Conservation (phyloP, 2,329 filamentous ascomycete species). For the Conoideocrella luteorostrata region DNA sequence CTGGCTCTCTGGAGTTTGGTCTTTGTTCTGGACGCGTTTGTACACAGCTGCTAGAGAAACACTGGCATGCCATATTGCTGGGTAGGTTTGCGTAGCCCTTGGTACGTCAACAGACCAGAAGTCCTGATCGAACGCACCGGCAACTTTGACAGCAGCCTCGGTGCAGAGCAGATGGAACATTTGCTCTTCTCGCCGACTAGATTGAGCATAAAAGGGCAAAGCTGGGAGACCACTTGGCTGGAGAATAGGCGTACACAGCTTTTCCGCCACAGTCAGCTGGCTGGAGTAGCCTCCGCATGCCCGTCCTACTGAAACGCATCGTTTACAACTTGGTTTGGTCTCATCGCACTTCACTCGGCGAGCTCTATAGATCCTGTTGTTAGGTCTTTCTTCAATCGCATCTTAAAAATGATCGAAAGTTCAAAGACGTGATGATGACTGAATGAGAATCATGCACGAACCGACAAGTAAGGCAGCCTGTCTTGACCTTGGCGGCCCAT, state of each 20-base stretch:
- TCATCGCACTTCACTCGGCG: conserved; percentile 8
- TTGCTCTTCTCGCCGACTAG: conserved; percentile 7
- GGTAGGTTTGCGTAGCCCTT: conserved; percentile 6
- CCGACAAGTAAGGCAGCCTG: conserved; percentile 9
- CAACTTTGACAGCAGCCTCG: conserved; percentile 3
- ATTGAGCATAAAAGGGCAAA: neutral
- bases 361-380: neutral
- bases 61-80: conserved; percentile 10
- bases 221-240: neutral
- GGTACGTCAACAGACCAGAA: conserved; percentile 9
- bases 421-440: neutral
- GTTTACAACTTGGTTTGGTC: conserved; percentile 4
- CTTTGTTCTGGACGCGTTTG: conserved; percentile 17
- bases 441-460: neutral
- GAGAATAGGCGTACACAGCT: neutral
- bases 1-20: conserved; percentile 18
- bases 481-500: conserved; percentile 9
- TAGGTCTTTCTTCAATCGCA: neutral
- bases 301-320: conserved; percentile 3
- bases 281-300: conserved; percentile 2
- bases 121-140: conserved; percentile 7
- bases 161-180: conserved; percentile 12
- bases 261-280: neutral
- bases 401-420: neutral
- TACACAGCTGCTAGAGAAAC: conserved; percentile 5